Base-by-base conservation (phyloP, 495 filamentous ascomycete species). In the Parmelia sp. region DNA sequence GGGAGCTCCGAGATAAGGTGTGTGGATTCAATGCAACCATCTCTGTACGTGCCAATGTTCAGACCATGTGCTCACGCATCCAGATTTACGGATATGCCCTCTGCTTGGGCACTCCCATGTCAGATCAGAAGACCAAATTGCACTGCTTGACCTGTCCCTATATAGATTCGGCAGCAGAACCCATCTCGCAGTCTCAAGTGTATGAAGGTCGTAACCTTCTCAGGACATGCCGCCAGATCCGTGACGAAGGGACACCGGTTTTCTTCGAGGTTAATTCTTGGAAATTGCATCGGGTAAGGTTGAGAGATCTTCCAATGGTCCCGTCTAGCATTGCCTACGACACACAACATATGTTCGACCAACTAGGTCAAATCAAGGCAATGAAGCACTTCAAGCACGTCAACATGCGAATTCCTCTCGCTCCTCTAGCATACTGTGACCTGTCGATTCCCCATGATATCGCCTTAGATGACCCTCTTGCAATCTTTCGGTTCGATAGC, bases 1-100 rank as follows among this genome's bases (percentile, higher is more conserved):
- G 61, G 15, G 61, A 62, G 61, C 36, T 57, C 11, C 51, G 61
- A 42, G 49, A 62, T 23, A 29, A 56, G 37, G 61, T 62, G 42
- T 40, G 47, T 42, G 23, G 23, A 31, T 23, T 56, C 25, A 42
- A 9, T 21, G 27, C 10, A 27, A 12, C 27, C 8, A 9, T 1
- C 25, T 10, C n/a, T 25, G 25, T 17, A 51, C 23, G 23, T 31
- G n/a, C n/a, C n/a, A 21, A 37, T 36, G 31, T 19, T n/a, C 15
- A 23, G 14, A 57, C 15, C 17, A 35, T 14, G 29, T 44, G 9
- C 33, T 40, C 19, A 42, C 45, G 0, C 39, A 29, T 56, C 27
- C 8, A 63, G 61, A 63, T 57, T 42, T 36, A 63, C 31, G 39
- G 37, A 42, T 15, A 8, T 9, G 14, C 57, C 10, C n/a, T 57